Evolutionary conservation across 148 eudicot genomes (phyloP).

Genomic region (Gaultheria prostrata): DNA sequence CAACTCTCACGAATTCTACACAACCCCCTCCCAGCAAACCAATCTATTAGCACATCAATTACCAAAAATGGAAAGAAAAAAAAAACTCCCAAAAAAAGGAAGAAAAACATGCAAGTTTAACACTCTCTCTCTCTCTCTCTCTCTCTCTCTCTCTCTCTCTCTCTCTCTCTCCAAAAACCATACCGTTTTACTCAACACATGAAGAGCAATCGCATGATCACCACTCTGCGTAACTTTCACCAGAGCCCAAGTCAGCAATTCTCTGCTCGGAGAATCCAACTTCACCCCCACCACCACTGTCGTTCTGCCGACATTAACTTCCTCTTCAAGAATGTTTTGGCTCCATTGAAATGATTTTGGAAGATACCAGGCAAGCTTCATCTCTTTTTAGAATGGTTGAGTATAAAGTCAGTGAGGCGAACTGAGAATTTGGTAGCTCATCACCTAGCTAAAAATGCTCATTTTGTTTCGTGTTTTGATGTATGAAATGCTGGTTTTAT

Average conservation of each 20-base stretch:
- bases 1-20: conserved; percentile 36
- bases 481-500: too few species aligned
- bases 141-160: too few species aligned
- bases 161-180: neutral
- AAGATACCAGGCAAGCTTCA: too few species aligned
- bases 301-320: conserved; percentile 29
- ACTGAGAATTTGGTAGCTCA: too few species aligned
- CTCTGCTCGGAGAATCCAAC: conserved; percentile 67
- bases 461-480: too few species aligned
- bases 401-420: too few species aligned
- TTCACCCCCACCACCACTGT: conserved; percentile 91
- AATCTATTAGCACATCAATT: neutral
- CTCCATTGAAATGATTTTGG: too few species aligned
- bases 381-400: too few species aligned
- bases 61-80: neutral
- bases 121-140: neutral
- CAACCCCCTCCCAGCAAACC: conserved; percentile 2
- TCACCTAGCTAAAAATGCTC: too few species aligned
- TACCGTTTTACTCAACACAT: conserved; percentile 67
- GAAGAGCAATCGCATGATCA: conserved; percentile 84
- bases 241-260: conserved; percentile 85
- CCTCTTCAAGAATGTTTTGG: conserved; percentile 12
- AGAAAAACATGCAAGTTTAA: neutral
- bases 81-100: neutral
- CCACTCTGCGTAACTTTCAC: conserved; percentile 73